Evolutionary conservation across 2,329 filamentous ascomycete species (phyloP).

Genomic region (Xylariaceae sp.): DNA sequence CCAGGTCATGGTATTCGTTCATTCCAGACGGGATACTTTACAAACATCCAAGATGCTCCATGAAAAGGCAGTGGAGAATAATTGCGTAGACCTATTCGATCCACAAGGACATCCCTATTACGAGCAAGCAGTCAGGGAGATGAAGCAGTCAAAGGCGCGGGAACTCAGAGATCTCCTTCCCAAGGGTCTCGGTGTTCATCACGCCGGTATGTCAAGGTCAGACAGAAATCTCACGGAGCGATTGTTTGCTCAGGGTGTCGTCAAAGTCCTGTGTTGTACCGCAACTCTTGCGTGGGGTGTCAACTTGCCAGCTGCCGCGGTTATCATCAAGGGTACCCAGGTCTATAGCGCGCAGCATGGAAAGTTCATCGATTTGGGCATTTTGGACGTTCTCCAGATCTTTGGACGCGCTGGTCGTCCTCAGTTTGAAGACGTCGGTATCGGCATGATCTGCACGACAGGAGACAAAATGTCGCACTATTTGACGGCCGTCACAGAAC

Average conservation of each 20-base stretch:
- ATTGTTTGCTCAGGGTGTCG: constrained; percentile 83
- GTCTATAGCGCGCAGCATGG: constrained; percentile 95
- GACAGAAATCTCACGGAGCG: constrained; percentile 95
- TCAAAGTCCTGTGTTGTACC: constrained; percentile 96
- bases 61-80: constrained; percentile 78
- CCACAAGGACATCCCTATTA: constrained; percentile 73
- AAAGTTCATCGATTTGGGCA: constrained; percentile 93
- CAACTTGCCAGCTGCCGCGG: constrained; percentile 91
- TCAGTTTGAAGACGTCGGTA: constrained; percentile 95
- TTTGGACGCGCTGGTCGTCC: constrained; percentile 97
- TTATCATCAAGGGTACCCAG: constrained; percentile 97
- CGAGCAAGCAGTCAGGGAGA: constrained; percentile 71
- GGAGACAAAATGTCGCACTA: constrained; percentile 93
- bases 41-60: constrained; percentile 79
- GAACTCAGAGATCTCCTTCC: constrained; percentile 85
- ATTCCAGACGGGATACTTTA: constrained; percentile 91
- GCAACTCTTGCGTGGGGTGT: constrained; percentile 98
- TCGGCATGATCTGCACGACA: constrained; percentile 96
- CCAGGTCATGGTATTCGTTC: constrained; percentile 98
- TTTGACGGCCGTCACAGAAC: constrained; percentile 85
- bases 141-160: constrained; percentile 77
- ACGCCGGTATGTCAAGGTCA: constrained; percentile 91
- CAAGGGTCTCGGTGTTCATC: constrained; percentile 91
- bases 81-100: constrained; percentile 77
- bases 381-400: constrained; percentile 94